Conservation (phyloP, 345 rosid species). For the Erucastrum elatum region DNA sequence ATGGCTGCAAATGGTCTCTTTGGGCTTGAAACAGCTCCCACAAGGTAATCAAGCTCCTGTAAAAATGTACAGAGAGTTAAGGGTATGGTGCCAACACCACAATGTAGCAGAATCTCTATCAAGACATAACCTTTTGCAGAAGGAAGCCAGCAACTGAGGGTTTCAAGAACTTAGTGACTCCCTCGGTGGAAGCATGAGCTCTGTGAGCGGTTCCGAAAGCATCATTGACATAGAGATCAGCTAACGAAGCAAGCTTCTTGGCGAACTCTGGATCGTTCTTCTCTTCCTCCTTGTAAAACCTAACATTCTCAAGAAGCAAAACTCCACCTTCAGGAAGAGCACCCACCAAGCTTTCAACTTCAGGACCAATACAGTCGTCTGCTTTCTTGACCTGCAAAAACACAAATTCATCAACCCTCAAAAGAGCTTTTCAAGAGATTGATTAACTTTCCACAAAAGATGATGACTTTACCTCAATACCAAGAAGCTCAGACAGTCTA, state of each 20-base stretch:
- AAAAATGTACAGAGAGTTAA: background rate
- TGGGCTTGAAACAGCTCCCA: conserved; percentile 83
- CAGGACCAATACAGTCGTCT: conserved; percentile 74
- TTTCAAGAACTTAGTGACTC: conserved; percentile 77
- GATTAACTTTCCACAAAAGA: background rate
- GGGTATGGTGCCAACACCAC: too few species aligned
- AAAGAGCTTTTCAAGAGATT: background rate
- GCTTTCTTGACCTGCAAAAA: conserved; percentile 74
- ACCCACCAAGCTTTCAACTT: conserved; percentile 72
- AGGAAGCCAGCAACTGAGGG: conserved; percentile 97
- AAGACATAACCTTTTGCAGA: conserved; percentile 64
- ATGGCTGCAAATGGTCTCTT: conserved; percentile 93
- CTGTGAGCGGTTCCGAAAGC: conserved; percentile 95
- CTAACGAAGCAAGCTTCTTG: conserved; percentile 87
- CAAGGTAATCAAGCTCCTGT: conserved; percentile 93
- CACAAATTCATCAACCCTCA: background rate
- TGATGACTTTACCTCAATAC: conserved; percentile 52
- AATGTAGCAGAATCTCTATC: too few species aligned
- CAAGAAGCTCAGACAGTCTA: conserved; percentile 84
- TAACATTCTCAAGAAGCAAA: conserved; percentile 82
- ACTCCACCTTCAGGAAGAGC: conserved; percentile 72
- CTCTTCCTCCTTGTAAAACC: conserved; percentile 93
- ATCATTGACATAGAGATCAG: conserved; percentile 86
- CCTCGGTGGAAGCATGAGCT: conserved; percentile 96
- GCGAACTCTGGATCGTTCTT: conserved; percentile 94